Evolutionary conservation across 2,329 filamentous ascomycete species (phyloP).

Genomic region (Aspergillus piperis): DNA sequence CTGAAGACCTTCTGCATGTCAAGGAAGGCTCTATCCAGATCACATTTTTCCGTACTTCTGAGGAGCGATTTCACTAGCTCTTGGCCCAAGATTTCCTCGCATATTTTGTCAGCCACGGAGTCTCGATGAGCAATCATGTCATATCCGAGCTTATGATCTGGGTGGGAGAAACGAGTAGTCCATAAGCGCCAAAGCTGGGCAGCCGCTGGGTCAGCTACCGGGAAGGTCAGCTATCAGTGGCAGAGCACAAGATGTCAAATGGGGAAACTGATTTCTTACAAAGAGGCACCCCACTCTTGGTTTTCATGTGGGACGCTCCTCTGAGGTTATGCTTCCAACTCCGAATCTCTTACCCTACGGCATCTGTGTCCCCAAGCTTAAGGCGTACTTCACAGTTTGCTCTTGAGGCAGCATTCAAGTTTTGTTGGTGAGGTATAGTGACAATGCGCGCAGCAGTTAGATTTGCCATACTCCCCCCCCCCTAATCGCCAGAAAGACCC

Average conservation of each 20-base stretch:
- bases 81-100: not conserved
- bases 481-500: too few relatives aligned
- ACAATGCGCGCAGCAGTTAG: too few relatives aligned
- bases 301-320: too few relatives aligned
- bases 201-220: not conserved
- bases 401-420: too few relatives aligned
- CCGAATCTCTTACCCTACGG: too few relatives aligned
- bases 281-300: too few relatives aligned
- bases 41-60: not conserved
- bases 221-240: not conserved
- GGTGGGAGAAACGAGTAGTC: not conserved
- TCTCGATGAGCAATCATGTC: not conserved
- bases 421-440: too few relatives aligned
- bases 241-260: not conserved
- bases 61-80: not conserved
- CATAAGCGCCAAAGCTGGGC: not conserved
- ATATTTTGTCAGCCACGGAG: not conserved
- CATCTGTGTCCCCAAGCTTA: too few relatives aligned
- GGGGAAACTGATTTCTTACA: not conserved
- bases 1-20: not conserved
- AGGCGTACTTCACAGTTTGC: too few relatives aligned
- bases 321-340: too few relatives aligned
- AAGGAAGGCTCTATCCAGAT: not conserved
- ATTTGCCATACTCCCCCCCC: too few relatives aligned
- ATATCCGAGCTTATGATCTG: not conserved